Percentiles rank a stretch among this genome's conserved stretches.
Conservation (phyloP, 257 asterid genomes). For the Plectranthus barbatus region DNA sequence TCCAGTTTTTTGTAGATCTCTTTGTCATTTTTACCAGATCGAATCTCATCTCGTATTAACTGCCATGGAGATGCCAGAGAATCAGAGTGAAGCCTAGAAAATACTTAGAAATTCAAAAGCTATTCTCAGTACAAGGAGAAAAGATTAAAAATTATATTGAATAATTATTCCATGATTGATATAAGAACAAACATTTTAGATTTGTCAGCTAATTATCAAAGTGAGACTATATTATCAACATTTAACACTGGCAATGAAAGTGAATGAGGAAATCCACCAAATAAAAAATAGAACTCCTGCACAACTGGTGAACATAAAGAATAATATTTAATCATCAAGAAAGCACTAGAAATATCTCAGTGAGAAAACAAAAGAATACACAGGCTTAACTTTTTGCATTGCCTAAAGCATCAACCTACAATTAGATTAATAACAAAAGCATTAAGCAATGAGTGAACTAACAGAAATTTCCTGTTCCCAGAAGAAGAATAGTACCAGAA, state of each 20-base stretch:
- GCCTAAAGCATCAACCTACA: conserved; percentile 6
- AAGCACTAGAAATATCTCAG: not conserved
- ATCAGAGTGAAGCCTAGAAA: not conserved
- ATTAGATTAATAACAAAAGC: not conserved
- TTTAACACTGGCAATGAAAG: not conserved
- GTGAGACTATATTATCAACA: not conserved
- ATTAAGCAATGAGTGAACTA: not conserved
- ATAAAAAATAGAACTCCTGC: not conserved
- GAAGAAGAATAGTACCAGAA: not conserved
- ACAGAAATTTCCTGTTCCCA: not conserved
- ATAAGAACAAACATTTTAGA: not conserved
- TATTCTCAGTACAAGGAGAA: not conserved
- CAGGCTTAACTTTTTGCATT: not conserved
- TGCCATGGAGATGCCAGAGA: conserved; percentile 17
- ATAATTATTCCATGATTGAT: not conserved
- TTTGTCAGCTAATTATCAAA: not conserved
- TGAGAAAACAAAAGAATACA: not conserved
- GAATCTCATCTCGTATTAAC: conserved; percentile 78
- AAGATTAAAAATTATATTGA: not conserved
- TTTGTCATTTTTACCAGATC: conserved; percentile 70
- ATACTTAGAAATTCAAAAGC: not conserved
- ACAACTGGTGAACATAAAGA: not conserved
- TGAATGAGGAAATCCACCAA: not conserved
- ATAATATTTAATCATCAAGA: not conserved
- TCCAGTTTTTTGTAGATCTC: conserved; percentile 80